Percentiles rank a stretch among this genome's conserved stretches.
Evolutionary conservation across 805 yeast genomes (phyloP).

Genomic region (Saturnispora diversa): DNA sequence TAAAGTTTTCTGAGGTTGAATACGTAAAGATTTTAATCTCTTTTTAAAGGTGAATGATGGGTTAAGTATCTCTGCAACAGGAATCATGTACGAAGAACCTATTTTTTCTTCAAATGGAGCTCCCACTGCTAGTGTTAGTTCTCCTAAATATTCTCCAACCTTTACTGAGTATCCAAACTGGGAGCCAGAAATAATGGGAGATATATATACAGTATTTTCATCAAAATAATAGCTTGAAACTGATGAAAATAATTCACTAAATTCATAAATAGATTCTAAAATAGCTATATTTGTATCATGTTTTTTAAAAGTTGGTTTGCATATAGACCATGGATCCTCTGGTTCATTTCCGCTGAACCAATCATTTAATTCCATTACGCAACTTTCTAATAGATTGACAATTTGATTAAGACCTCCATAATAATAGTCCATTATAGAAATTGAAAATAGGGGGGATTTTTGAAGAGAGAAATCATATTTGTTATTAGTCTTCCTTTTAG

Average conservation of each 20-base stretch:
- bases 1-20: conserved; percentile 5
- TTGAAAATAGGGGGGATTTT: conserved; percentile 37
- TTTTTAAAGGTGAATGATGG: not conserved
- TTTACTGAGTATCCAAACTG: conserved; percentile 42
- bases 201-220: not conserved
- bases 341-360: conserved; percentile 34
- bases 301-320: conserved; percentile 21
- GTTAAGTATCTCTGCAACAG: conserved; percentile 28
- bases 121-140: conserved; percentile 39
- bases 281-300: conserved; percentile 2
- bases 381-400: conserved; percentile 31
- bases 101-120: conserved; percentile 38
- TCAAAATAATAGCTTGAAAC: too few species aligned
- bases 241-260: too few species aligned
- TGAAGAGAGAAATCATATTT: conserved; percentile 16
- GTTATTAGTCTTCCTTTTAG: conserved; percentile 9
- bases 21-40: not conserved
- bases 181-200: conserved; percentile 24
- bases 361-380: conserved; percentile 30
- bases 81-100: conserved; percentile 41
- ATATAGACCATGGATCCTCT: conserved; percentile 29
- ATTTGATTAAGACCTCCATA: conserved; percentile 49
- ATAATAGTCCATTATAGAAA: conserved; percentile 38
- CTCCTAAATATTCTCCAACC: conserved; percentile 35
- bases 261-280: not conserved